A percentile compares a stretch with the other conserved stretches of the same genome.
Conservation (phyloP, 73 alveolate genomes). For the Stentor roeselii region DNA sequence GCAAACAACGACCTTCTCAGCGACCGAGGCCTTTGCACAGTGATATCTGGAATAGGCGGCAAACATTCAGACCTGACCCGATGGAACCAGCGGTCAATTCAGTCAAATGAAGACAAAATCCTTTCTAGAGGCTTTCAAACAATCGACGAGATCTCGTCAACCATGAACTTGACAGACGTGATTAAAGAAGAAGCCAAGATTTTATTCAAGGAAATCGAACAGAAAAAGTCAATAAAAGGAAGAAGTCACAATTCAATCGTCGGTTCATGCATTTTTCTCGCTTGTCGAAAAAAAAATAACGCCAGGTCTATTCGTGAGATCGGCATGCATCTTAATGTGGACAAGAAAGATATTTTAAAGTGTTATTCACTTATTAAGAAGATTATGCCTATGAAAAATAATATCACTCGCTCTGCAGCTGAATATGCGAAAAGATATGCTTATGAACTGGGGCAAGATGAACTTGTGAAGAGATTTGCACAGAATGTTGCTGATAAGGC, state of each 20-base stretch:
- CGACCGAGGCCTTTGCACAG: conserved; percentile 11
- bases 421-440: conserved; percentile 15
- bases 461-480: not conserved
- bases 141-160: not conserved
- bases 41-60: not conserved
- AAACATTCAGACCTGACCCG: conserved; percentile 25
- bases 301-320: conserved; percentile 22
- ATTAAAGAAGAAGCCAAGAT: not conserved
- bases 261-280: not conserved
- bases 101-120: conserved; percentile 1
- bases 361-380: conserved; percentile 1
- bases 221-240: not conserved
- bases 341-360: conserved; percentile 1
- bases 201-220: not conserved
- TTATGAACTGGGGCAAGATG: not conserved
- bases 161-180: not conserved
- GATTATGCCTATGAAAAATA: not conserved
- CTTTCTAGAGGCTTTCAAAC: conserved; percentile 5
- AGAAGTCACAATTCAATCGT: conserved; percentile 19
- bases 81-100: conserved; percentile 7
- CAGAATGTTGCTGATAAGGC: not conserved
- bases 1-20: not conserved
- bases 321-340: not conserved
- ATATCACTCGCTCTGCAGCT: not conserved
- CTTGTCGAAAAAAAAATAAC: conserved; percentile 7